Evolutionary conservation across 2,329 filamentous ascomycete species (phyloP).

Genomic region (Cladophialophora immunda): DNA sequence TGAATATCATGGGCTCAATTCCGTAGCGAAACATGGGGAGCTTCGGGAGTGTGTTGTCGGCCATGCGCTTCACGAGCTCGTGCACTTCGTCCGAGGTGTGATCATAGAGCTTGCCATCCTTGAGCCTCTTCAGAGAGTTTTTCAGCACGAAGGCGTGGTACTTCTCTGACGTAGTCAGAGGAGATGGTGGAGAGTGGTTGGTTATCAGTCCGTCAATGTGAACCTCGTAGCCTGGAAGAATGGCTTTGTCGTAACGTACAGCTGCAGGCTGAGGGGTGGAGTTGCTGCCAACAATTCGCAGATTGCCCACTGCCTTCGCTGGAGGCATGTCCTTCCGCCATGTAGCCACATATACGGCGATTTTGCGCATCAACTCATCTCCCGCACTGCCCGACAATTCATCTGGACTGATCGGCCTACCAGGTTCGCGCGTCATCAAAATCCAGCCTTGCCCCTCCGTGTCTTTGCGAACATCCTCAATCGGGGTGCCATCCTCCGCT

Average conservation of each 20-base stretch:
- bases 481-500: constrained; percentile 20
- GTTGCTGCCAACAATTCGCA: constrained; percentile 28
- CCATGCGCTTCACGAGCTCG: constrained; percentile 27
- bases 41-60: constrained; percentile 28
- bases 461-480: constrained; percentile 15
- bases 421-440: constrained; percentile 30
- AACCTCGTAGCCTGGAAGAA: constrained; percentile 31
- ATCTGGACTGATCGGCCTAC: constrained; percentile 27
- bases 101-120: constrained; percentile 24
- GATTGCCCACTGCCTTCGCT: constrained; percentile 30
- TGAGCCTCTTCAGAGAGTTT: constrained; percentile 23
- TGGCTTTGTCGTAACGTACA: constrained; percentile 29
- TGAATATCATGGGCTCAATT: constrained; percentile 39
- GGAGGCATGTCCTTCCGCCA: constrained; percentile 34
- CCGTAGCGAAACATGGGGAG: constrained; percentile 27
- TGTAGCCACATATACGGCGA: constrained; percentile 31
- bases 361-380: constrained; percentile 31
- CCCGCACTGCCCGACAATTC: constrained; percentile 28
- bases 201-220: constrained; percentile 32
- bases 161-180: constrained; percentile 21
- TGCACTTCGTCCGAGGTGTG: constrained; percentile 30
- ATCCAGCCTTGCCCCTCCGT: constrained; percentile 33
- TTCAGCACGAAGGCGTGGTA: constrained; percentile 26
- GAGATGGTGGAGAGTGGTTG: constrained; percentile 15
- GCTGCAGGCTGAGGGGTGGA: constrained; percentile 23